Evolutionary conservation across 2,329 filamentous ascomycete species (phyloP).

Genomic region (Clarireedia sp.): DNA sequence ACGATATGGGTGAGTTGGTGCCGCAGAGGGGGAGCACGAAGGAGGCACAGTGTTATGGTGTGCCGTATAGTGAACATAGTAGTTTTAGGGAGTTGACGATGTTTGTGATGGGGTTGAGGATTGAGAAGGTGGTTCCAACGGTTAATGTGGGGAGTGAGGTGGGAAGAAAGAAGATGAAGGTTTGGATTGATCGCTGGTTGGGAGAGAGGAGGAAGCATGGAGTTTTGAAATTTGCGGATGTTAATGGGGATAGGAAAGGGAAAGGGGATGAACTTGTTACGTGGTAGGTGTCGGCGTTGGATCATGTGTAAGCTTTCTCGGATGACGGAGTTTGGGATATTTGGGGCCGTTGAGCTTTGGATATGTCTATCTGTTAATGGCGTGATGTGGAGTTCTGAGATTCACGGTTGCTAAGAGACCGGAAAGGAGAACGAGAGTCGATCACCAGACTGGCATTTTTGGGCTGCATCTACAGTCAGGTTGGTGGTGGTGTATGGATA

Average conservation of each 20-base stretch:
- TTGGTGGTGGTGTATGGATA: neutral
- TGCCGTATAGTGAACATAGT: constrained; percentile 93
- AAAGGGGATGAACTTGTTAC: neutral
- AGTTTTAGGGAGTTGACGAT: constrained; percentile 90
- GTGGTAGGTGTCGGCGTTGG: neutral
- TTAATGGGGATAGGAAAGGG: constrained; percentile 7
- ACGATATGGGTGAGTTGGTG: constrained; percentile 61
- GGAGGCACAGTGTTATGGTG: constrained; percentile 81
- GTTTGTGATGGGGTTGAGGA: constrained; percentile 80
- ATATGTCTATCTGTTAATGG: too few relatives aligned
- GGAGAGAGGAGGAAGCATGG: constrained; percentile 50
- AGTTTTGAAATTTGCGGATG: constrained; percentile 32
- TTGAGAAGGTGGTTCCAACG: constrained; percentile 86
- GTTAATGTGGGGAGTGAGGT: constrained; percentile 68
- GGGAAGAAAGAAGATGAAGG: constrained; percentile 52
- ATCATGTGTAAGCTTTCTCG: neutral
- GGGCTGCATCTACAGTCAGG: too few relatives aligned
- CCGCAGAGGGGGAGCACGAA: constrained; percentile 77
- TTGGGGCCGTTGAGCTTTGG: neutral
- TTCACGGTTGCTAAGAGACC: too few relatives aligned
- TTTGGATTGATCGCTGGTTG: constrained; percentile 57
- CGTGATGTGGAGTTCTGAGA: too few relatives aligned
- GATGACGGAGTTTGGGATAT: neutral
- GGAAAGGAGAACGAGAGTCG: too few relatives aligned
- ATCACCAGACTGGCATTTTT: too few relatives aligned